Conservation (phyloP, 768 basidiomycete genomes). For the Tylopilus vinaceipallidus region DNA sequence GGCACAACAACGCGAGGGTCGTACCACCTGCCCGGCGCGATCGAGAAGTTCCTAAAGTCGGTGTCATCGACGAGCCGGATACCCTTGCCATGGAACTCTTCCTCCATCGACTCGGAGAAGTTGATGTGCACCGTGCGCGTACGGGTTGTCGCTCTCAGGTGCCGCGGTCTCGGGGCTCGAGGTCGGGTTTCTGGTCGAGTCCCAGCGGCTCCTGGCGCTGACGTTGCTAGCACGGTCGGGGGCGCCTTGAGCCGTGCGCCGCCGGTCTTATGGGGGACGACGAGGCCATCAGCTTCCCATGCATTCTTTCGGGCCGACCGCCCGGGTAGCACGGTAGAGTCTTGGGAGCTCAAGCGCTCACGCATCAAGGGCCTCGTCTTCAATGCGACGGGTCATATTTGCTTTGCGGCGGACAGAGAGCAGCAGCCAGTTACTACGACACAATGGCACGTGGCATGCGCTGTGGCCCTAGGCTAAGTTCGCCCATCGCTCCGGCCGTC, state of each 20-base stretch:
- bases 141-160: conserved; percentile 26
- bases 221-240: conserved; percentile 10
- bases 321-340: conserved; percentile 9
- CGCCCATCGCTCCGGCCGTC: too few species aligned
- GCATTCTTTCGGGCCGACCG: conserved; percentile 5
- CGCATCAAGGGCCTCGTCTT: too few species aligned
- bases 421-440: too few species aligned
- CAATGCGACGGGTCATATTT: too few species aligned
- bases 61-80: conserved; percentile 17
- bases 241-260: not conserved
- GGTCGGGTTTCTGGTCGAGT: conserved; percentile 20
- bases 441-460: too few species aligned
- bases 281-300: conserved; percentile 12
- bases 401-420: too few species aligned
- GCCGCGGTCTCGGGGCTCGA: conserved; percentile 28
- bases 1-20: not conserved
- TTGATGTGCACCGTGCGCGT: conserved; percentile 17
- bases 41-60: conserved; percentile 12
- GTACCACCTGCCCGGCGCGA: conserved; percentile 26
- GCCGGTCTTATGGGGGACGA: conserved; percentile 1
- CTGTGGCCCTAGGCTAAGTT: too few species aligned
- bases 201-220: conserved; percentile 20
- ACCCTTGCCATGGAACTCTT: conserved; percentile 27
- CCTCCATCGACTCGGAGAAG: conserved; percentile 29
- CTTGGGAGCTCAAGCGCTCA: too few species aligned